These are phyloP conservation scores for Aegilops sharonensis DNA, from an alignment of 176 grass and related monocot genomes.

Conservation along the genomic window DNA sequence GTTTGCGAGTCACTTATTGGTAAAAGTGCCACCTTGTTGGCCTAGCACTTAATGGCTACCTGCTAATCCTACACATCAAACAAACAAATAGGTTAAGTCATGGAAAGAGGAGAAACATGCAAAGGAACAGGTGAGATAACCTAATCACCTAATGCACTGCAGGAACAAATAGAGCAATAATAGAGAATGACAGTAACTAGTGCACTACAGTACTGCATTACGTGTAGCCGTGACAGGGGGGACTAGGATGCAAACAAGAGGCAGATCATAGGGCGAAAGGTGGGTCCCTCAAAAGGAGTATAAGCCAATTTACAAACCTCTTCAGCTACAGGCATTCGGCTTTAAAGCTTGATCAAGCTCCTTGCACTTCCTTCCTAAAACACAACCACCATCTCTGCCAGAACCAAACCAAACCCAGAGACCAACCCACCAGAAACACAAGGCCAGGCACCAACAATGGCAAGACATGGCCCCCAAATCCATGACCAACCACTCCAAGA, in stretches of 20 bases:
- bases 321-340: conserved; percentile 43
- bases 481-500: conserved; percentile 66
- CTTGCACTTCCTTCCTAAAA: conserved; percentile 55
- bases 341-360: conserved; percentile 65
- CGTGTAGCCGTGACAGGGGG: conserved; percentile 38
- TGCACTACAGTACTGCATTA: conserved; percentile 20
- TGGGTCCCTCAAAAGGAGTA: conserved; percentile 39
- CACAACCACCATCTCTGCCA: conserved; percentile 39
- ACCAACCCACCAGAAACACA: conserved; percentile 55
- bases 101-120: conserved; percentile 49
- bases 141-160: conserved; percentile 38
- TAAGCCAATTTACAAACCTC: conserved; percentile 43
- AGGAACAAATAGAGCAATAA: conserved; percentile 46
- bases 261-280: conserved; percentile 40
- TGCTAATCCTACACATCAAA: conserved; percentile 44
- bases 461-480: conserved; percentile 45
- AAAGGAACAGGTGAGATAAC: conserved; percentile 43
- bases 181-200: conserved; percentile 38
- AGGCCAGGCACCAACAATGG: conserved; percentile 56
- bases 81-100: conserved; percentile 31
- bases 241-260: conserved; percentile 63
- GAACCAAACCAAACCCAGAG: conserved; percentile 53
- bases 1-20: conserved; percentile 16
- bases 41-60: conserved; percentile 43
- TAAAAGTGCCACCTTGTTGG: conserved; percentile 24